phyloP scores from a whole-genome alignment of 768 basidiomycete species.

The Macrocybe gigantea region DNA sequence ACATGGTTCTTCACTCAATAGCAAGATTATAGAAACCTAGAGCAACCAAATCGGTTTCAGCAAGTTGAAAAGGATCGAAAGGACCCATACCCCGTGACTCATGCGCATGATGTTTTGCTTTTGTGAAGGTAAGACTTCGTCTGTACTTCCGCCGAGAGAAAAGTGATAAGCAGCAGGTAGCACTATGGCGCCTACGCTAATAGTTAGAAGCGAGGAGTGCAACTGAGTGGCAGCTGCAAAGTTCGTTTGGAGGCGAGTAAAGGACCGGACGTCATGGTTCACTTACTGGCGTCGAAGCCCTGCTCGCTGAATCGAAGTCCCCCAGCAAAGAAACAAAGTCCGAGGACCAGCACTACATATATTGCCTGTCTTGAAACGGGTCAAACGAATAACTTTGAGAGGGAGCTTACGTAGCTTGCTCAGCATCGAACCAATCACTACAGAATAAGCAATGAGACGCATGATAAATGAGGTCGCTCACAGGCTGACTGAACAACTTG shows the following conservation, averaged over 20 bases:
- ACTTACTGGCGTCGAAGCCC: constrained; percentile 65
- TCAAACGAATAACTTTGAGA: background rate
- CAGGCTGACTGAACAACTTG: constrained; percentile 76
- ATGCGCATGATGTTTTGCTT: constrained; percentile 52
- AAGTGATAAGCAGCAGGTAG: constrained; percentile 76
- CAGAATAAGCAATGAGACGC: constrained; percentile 5
- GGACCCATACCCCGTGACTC: constrained; percentile 66
- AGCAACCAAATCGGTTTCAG: background rate
- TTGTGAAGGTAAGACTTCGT: constrained; percentile 23
- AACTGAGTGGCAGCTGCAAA: constrained; percentile 60
- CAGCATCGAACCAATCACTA: constrained; percentile 80
- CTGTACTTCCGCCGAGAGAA: constrained; percentile 33
- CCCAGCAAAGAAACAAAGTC: constrained; percentile 82
- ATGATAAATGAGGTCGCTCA: constrained; percentile 25
- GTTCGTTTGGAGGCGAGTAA: background rate
- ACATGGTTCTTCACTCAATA: constrained; percentile 65
- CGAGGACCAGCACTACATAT: constrained; percentile 68
- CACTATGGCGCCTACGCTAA: constrained; percentile 76
- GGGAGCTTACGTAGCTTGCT: constrained; percentile 57
- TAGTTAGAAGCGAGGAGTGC: constrained; percentile 66
- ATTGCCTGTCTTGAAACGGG: background rate
- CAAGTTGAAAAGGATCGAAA: background rate
- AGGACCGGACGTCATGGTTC: background rate
- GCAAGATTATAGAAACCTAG: constrained; percentile 69
- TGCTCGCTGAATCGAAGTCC: constrained; percentile 75